Evolutionary conservation across 768 basidiomycete genomes (phyloP).

Genomic region (Auricularia sp.): DNA sequence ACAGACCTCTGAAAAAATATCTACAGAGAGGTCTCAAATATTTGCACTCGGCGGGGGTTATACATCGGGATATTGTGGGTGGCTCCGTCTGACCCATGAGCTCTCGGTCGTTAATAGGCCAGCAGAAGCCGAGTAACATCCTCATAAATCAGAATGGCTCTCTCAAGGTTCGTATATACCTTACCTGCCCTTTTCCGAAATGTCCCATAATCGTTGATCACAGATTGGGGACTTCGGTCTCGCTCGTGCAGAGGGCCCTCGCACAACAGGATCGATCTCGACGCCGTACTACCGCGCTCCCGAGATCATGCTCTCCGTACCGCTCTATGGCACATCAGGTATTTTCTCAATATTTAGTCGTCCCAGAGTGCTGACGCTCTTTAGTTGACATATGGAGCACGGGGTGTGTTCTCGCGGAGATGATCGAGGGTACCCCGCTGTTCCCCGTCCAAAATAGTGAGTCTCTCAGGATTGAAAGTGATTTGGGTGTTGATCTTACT

Average conservation of each 20-base stretch:
- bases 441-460: slow-evolving; percentile 36
- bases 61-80: background rate
- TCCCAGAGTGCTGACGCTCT: too few relatives aligned
- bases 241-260: slow-evolving; percentile 13
- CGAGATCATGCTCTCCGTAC: slow-evolving; percentile 37
- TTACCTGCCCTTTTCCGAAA: background rate
- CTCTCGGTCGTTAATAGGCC: background rate
- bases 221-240: slow-evolving; percentile 33
- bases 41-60: background rate
- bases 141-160: background rate
- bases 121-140: background rate
- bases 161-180: background rate
- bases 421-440: slow-evolving; percentile 31
- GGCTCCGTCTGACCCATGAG: background rate
- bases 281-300: slow-evolving; percentile 37
- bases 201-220: too few relatives aligned
- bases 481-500: background rate
- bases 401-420: slow-evolving; percentile 20
- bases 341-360: background rate
- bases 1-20: background rate
- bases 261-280: slow-evolving; percentile 27
- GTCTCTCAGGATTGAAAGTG: slow-evolving; percentile 1
- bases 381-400: slow-evolving; percentile 4
- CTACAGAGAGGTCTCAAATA: background rate
- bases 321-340: slow-evolving; percentile 25